These are phyloP conservation scores for Syncephalastrum racemosum DNA, from an alignment of 371 early-diverging fungal species.

Conservation along the genomic window DNA sequence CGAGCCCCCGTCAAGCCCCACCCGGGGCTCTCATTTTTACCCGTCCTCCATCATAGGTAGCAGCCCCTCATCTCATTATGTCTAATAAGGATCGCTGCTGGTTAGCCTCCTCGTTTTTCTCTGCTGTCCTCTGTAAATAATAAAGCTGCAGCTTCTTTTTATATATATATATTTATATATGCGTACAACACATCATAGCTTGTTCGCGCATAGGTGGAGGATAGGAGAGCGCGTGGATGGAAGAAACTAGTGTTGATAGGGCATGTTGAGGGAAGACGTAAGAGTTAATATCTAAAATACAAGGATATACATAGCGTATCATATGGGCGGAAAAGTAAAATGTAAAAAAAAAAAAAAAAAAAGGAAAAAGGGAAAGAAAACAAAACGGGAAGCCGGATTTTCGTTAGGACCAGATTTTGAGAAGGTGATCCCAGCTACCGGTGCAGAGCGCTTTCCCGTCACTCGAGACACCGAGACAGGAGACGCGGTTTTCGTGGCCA, in stretches of 20 bases:
- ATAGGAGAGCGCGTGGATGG: no score
- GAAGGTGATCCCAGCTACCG: constrained; percentile 92
- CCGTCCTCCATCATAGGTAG: background rate
- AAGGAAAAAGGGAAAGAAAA: no score
- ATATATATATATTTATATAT: background rate
- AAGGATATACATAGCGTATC: no score
- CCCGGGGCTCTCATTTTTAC: constrained; percentile 11
- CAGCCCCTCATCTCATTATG: constrained; percentile 5
- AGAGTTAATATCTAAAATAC: no score
- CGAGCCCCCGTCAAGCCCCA: constrained; percentile 6
- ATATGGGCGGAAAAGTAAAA: no score
- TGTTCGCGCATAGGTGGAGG: constrained; percentile 2
- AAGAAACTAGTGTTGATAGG: no score
- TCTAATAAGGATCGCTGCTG: constrained; percentile 2
- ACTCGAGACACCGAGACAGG: constrained; percentile 89
- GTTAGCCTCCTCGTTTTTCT: background rate
- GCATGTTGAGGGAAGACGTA: no score
- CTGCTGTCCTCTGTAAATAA: no score
- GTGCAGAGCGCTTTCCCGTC: constrained; percentile 97
- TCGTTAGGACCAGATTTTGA: constrained; percentile 49
- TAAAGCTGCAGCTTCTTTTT: background rate
- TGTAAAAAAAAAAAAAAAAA: no score
- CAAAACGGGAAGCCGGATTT: no score
- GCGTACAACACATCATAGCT: background rate
- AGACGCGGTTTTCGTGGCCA: constrained; percentile 94